phyloP scores from a whole-genome alignment of 495 filamentous ascomycete genomes.

The Trichoderma reesei region DNA sequence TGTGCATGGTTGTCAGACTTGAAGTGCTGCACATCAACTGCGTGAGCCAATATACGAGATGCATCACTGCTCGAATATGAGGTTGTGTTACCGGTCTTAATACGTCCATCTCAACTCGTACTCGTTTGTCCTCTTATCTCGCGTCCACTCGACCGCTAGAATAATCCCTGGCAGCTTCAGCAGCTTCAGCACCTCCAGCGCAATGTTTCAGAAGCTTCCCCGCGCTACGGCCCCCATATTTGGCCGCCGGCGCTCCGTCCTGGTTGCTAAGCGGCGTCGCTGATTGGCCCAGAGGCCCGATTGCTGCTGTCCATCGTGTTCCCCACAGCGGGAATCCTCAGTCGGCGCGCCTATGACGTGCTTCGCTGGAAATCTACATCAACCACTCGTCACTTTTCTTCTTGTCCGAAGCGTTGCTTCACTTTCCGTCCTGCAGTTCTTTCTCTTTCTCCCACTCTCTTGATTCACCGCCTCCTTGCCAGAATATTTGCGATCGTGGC shows the following conservation, averaged over 20 bases:
- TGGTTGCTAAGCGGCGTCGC: slow-evolving; percentile 4
- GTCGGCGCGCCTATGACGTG: background rate
- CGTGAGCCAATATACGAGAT: no score
- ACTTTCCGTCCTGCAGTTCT: background rate
- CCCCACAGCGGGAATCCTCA: background rate
- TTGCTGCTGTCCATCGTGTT: background rate
- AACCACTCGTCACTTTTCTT: background rate
- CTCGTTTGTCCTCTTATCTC: no score
- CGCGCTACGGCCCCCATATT: slow-evolving; percentile 1
- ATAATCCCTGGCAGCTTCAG: no score
- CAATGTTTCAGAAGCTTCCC: background rate
- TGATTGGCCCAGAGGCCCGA: background rate
- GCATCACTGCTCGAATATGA: no score
- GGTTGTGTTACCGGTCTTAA: no score
- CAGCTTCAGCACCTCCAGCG: no score
- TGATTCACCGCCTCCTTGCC: background rate
- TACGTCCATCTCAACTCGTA: no score
- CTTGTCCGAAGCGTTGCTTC: background rate
- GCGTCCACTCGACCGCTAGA: no score
- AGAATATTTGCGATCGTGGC: background rate
- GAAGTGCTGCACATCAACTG: no score
- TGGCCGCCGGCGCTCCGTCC: background rate
- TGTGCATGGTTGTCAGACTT: no score
- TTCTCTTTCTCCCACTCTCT: no score
- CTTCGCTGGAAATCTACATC: background rate